Conservation (phyloP, 352 stramenopile genomes). For the Phytophthora multivora region DNA sequence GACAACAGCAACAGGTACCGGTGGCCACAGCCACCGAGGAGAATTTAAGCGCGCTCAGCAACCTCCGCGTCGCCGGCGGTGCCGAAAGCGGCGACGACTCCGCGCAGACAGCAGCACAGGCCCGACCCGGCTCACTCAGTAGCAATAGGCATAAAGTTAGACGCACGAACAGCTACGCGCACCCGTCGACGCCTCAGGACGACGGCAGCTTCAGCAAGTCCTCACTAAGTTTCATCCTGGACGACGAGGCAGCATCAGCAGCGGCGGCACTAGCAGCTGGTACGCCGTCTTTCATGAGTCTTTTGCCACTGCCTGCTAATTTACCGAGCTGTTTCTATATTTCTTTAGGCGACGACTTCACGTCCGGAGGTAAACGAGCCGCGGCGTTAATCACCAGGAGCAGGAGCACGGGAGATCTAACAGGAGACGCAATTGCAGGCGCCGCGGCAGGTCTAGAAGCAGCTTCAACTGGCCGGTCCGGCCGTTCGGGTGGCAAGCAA, state of each 20-base stretch:
- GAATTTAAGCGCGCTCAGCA: constrained; percentile 47
- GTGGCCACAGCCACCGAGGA: constrained; percentile 26
- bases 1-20: neutral
- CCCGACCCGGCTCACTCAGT: constrained; percentile 4
- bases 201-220: constrained; percentile 53
- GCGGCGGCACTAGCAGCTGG: constrained; percentile 18
- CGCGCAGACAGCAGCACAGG: constrained; percentile 10
- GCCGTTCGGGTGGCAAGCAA: constrained; percentile 27
- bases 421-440: neutral
- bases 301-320: constrained; percentile 5
- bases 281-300: constrained; percentile 14
- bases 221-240: constrained; percentile 78
- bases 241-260: constrained; percentile 41
- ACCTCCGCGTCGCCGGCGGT: constrained; percentile 37
- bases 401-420: constrained; percentile 42
- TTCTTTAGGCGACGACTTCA: constrained; percentile 28
- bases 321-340: neutral
- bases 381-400: constrained; percentile 30
- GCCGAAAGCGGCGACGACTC: constrained; percentile 14
- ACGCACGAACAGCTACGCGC: constrained; percentile 23
- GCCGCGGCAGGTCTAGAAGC: neutral
- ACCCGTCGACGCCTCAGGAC: constrained; percentile 19
- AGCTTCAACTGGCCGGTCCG: constrained; percentile 1
- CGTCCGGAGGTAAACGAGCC: constrained; percentile 20
- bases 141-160: constrained; percentile 35